Percentiles rank a stretch among this genome's conserved stretches.
Conservation (phyloP, 345 rosid genomes). For the Salix dunnii region DNA sequence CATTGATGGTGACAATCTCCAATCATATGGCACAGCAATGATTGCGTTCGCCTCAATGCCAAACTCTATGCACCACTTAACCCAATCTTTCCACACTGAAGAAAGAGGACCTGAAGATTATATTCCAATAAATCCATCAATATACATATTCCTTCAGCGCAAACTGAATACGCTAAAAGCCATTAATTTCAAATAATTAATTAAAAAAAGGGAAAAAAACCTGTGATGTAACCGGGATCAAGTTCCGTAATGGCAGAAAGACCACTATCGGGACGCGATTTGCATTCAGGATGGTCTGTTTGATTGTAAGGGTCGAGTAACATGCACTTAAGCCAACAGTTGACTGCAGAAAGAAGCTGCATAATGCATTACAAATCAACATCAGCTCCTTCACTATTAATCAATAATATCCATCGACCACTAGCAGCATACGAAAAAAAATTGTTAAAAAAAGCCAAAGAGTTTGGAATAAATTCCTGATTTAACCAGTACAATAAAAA, state of each 20-base stretch:
- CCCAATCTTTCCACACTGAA: slow-evolving; percentile 98
- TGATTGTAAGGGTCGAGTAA: slow-evolving; percentile 86
- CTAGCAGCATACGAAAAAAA: too few species aligned
- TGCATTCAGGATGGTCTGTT: slow-evolving; percentile 97
- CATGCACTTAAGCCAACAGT: slow-evolving; percentile 99
- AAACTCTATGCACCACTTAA: slow-evolving; percentile 96
- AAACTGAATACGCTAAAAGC: background rate
- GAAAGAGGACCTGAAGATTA: slow-evolving; percentile 81
- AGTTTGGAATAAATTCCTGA: too few species aligned
- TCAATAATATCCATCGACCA: background rate
- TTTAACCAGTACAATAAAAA: background rate
- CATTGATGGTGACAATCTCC: slow-evolving; percentile 93
- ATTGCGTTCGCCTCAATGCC: slow-evolving; percentile 94
- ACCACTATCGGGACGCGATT: slow-evolving; percentile 90
- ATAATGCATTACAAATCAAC: background rate
- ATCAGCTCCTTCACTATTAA: slow-evolving; percentile 3
- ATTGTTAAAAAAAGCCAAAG: background rate
- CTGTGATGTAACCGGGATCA: slow-evolving; percentile 96
- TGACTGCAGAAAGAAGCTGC: slow-evolving; percentile 95
- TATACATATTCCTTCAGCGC: too few species aligned
- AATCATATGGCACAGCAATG: slow-evolving; percentile 93
- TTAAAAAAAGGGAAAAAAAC: slow-evolving; percentile 21
- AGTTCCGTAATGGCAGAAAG: slow-evolving; percentile 95
- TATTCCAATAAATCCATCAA: slow-evolving; percentile 1
- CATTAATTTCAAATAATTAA: background rate